Evolutionary conservation across 2,329 filamentous ascomycete genomes (phyloP), one percentile per base, ranked within the genome.

Genomic region (Colletotrichum destructivum): DNA sequence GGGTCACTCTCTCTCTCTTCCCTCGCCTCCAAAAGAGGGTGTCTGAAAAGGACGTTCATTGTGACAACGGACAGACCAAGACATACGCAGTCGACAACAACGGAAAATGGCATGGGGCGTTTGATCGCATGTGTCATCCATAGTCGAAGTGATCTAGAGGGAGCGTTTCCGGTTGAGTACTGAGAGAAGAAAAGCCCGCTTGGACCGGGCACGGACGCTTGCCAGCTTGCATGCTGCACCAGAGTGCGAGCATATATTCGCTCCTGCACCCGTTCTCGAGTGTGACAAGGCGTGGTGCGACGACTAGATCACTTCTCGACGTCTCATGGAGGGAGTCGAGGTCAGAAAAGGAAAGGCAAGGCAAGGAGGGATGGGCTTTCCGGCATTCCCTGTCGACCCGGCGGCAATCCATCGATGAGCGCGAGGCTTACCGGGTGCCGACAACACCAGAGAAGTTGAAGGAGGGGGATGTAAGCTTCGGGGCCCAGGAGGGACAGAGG

Each of bases 121-220:
- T 62, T 71, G 62, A 73, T 73, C 71, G 49, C 68, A 66, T 68
- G 62, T 63, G 54, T 51, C 71, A 63, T 67, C 68, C 68, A 71
- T 65, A 62, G 57, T 66, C 40, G 47, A 38, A 49, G 26, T 13
- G 44, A 46, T 59, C 42, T 62, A 38, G 47, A 70, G 35, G 31
- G 18, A 47, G 69, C 11, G 60, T 70, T 65, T 66, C 56, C 42
- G 9, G 26, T 71, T 62, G 26, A 62, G 55, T 61, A 61, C 31
- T 23, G 35, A 49, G n/a, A 16, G n/a, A 8, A 49, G 12, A 16
- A 31, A 8, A 26, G 12, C 11, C 51, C 66, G 66, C 69, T 70
- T 49, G 69, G 66, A 61, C 69, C 26, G 26, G n/a, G 69, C 69
- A 72, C 69, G 69, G 69, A 72, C 69, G 31, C 38, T 40, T 40